Evolutionary conservation across 2,329 filamentous ascomycete species (phyloP).

Genomic region (Alternaria sp.): DNA sequence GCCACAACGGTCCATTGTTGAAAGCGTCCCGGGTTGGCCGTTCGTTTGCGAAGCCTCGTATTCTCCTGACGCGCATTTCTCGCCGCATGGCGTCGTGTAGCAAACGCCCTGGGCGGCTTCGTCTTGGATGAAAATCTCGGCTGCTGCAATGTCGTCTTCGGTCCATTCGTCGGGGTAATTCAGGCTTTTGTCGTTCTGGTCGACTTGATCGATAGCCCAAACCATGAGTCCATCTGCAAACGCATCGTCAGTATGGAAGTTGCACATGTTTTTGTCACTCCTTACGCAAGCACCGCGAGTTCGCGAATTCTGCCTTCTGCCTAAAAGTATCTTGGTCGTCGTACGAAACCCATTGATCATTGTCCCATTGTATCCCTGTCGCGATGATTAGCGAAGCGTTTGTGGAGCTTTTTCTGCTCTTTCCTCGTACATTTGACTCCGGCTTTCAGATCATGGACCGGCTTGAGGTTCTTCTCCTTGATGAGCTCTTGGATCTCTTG

Average conservation of each 20-base stretch:
- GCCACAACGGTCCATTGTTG: not conserved
- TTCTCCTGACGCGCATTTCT: slow-evolving; percentile 11
- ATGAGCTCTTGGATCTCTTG: slow-evolving; percentile 5
- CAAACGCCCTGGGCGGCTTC: not conserved
- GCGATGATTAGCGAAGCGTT: too few relatives aligned
- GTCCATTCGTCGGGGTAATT: not conserved
- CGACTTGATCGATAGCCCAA: slow-evolving; percentile 7
- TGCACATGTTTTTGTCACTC: too few relatives aligned
- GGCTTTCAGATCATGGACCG: not conserved
- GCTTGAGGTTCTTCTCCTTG: not conserved
- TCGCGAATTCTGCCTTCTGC: slow-evolving; percentile 56
- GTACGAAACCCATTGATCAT: slow-evolving; percentile 36
- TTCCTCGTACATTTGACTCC: slow-evolving; percentile 1
- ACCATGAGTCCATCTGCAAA: not conserved
- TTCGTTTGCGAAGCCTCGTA: slow-evolving; percentile 5
- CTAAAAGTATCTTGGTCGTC: slow-evolving; percentile 49
- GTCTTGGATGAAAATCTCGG: not conserved
- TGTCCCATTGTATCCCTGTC: slow-evolving; percentile 21
- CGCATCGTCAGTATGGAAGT: too few relatives aligned
- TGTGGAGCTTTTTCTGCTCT: too few relatives aligned
- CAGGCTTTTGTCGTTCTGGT: not conserved
- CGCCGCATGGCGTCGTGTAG: slow-evolving; percentile 6
- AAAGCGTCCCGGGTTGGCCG: not conserved
- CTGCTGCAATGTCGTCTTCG: not conserved
- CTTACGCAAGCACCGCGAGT: too few relatives aligned